Conservation (phyloP, 129 eudicot species). For the Flaveria sonorensis region DNA sequence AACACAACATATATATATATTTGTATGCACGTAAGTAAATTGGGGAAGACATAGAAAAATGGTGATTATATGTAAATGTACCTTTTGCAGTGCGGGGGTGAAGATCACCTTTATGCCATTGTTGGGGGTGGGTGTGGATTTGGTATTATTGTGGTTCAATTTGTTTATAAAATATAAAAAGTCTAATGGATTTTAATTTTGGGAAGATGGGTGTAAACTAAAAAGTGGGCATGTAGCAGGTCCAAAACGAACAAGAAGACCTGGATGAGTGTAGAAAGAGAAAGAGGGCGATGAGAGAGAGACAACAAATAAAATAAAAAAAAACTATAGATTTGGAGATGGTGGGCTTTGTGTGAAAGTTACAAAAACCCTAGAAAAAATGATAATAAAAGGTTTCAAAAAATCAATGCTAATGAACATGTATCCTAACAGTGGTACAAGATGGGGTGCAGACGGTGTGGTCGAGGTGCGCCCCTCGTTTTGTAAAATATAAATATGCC, state of each 20-base stretch:
- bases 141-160: constrained; percentile 34
- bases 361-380: constrained; percentile 22
- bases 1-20: constrained; percentile 13
- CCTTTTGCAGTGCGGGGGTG: constrained; percentile 50
- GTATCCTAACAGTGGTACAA: constrained; percentile 35
- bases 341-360: constrained; percentile 41
- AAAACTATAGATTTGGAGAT: not conserved
- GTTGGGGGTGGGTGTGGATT: constrained; percentile 44
- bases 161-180: constrained; percentile 26
- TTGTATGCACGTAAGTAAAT: constrained; percentile 13
- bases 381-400: not conserved
- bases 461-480: constrained; percentile 37
- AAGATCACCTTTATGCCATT: constrained; percentile 54
- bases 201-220: constrained; percentile 43
- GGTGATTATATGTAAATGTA: constrained; percentile 50
- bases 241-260: constrained; percentile 54
- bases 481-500: not conserved
- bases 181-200: not conserved
- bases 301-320: too few relatives aligned
- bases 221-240: constrained; percentile 68
- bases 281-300: constrained; percentile 26
- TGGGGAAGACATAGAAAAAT: constrained; percentile 35
- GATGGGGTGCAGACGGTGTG: constrained; percentile 39
- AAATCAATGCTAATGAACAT: constrained; percentile 19
- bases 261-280: constrained; percentile 41